Conservation (phyloP, 2,329 filamentous ascomycete genomes). For the Arthrinium puccinioides region DNA sequence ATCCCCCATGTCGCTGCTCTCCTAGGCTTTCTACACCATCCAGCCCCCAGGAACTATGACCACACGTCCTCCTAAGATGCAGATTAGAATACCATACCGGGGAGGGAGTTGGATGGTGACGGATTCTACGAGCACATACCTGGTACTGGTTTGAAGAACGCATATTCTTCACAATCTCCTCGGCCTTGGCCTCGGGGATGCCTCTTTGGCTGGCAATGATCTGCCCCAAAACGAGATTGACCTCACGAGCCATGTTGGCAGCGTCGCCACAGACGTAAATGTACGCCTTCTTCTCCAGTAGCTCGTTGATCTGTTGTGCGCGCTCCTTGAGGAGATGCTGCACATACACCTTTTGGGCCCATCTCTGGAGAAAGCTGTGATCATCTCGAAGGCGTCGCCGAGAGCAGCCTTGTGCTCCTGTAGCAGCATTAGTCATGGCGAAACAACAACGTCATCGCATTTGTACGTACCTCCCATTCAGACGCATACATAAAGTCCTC, state of each 20-base stretch:
- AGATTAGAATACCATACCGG: background rate
- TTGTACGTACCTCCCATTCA: constrained; percentile 77
- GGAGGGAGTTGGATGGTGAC: background rate
- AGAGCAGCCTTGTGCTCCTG: constrained; percentile 78
- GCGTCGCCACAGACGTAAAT: constrained; percentile 99
- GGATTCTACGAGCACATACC: constrained; percentile 40
- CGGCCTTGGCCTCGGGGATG: constrained; percentile 77
- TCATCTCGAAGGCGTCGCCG: constrained; percentile 81
- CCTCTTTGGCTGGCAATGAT: constrained; percentile 81
- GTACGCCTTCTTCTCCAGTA: constrained; percentile 80
- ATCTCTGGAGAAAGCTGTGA: constrained; percentile 94
- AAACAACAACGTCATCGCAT: background rate
- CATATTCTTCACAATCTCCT: constrained; percentile 97
- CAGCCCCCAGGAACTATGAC: constrained; percentile 1
- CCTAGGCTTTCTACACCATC: no score
- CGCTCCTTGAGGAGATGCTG: constrained; percentile 86
- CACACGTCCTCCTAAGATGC: constrained; percentile 2
- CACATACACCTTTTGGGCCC: constrained; percentile 87
- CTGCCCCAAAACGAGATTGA: constrained; percentile 78
- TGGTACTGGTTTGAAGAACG: constrained; percentile 93
- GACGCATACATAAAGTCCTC: constrained; percentile 91
- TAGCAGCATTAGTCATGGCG: constrained; percentile 9
- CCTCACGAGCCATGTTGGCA: constrained; percentile 91
- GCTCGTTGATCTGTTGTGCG: constrained; percentile 76
- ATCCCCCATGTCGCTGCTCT: background rate